phyloP scores from a whole-genome alignment of 2,329 filamentous ascomycete genomes.

The Sarocladium strictum region DNA sequence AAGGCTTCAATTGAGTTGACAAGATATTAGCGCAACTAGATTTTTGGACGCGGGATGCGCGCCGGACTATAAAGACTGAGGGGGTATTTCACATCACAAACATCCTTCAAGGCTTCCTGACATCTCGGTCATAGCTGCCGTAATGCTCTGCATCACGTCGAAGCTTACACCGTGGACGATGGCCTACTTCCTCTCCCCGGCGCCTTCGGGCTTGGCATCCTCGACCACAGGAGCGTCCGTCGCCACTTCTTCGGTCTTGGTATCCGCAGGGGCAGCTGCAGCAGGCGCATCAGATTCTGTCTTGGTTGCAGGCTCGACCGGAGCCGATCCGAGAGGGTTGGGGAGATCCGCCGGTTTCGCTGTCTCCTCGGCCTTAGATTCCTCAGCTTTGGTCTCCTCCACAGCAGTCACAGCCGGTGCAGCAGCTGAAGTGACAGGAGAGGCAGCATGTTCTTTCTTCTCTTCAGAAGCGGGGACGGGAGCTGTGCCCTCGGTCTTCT shows the following conservation, averaged over 20 bases:
- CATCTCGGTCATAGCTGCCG: no score
- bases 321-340: background rate
- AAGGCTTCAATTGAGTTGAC: no score
- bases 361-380: slow-evolving; percentile 6
- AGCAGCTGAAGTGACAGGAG: background rate
- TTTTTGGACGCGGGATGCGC: background rate
- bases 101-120: no score
- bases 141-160: no score
- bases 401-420: background rate
- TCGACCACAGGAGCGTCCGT: background rate
- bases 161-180: background rate
- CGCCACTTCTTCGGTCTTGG: background rate
- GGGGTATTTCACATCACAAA: background rate
- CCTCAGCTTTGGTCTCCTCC: slow-evolving; percentile 9
- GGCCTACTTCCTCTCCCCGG: background rate
- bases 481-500: background rate
- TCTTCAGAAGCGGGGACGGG: background rate
- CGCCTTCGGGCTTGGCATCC: background rate
- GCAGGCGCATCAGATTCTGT: background rate
- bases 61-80: background rate
- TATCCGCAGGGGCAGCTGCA: background rate
- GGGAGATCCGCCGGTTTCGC: slow-evolving; percentile 1
- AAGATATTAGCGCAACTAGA: no score
- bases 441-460: background rate
- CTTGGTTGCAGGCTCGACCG: background rate